Conservation (phyloP, 2,329 filamentous ascomycete species). For the Cryphonectria naterciae region DNA sequence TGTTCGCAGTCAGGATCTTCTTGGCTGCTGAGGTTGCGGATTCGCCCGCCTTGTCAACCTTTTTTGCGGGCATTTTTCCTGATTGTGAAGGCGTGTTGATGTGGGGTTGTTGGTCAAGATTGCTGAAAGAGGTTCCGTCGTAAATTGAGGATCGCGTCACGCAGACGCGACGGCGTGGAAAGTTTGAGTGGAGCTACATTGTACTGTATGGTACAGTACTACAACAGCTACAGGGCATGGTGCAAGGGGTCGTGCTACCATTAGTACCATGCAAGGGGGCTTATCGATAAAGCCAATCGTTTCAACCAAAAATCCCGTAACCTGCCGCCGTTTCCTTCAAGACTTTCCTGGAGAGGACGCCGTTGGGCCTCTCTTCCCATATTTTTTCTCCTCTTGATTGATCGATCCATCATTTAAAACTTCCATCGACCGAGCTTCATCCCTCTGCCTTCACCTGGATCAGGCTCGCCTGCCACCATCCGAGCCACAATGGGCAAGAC, state of each 20-base stretch:
- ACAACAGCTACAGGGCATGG: no score
- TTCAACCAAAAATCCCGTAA: not conserved
- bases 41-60: conserved; percentile 59
- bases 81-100: not conserved
- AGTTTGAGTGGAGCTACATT: conserved; percentile 11
- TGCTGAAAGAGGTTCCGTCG: not conserved
- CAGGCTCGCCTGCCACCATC: not conserved
- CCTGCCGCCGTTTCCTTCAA: not conserved
- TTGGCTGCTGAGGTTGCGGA: conserved; percentile 64
- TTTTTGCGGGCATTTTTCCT: conserved; percentile 51
- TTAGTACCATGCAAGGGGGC: not conserved
- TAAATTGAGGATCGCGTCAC: conserved; percentile 28
- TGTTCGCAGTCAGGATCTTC: conserved; percentile 54
- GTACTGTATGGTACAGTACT: not conserved
- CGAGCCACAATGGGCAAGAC: conserved; percentile 21
- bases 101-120: not conserved
- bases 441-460: not conserved
- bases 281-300: conserved; percentile 1
- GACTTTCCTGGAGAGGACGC: not conserved
- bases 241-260: no score
- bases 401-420: not conserved
- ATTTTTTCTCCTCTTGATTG: not conserved
- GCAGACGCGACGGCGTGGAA: conserved; percentile 27
- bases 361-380: not conserved
- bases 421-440: not conserved